These are phyloP conservation scores for Nakazawaea laoshanensis DNA, from an alignment of 805 yeast species.

Conservation along the genomic window DNA sequence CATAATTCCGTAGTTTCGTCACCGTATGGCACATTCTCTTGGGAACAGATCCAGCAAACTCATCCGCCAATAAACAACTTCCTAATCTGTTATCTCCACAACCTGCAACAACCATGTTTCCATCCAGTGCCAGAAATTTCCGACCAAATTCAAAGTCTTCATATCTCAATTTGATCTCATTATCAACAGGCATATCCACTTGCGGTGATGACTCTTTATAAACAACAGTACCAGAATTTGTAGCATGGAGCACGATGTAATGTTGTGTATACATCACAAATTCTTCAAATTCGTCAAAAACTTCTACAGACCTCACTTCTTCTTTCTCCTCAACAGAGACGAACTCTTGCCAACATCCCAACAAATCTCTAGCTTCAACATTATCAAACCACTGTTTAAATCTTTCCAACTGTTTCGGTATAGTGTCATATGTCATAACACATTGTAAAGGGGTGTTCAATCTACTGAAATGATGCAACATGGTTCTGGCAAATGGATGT, in stretches of 20 bases:
- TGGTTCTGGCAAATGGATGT: conserved; percentile 66
- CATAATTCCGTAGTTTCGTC: conserved; percentile 21
- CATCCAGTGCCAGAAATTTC: conserved; percentile 28
- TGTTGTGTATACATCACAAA: conserved; percentile 70
- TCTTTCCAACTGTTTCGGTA: conserved; percentile 38
- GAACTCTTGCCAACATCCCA: conserved; percentile 47
- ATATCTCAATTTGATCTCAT: conserved; percentile 7
- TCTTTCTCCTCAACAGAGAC: conserved; percentile 29
- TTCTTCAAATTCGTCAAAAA: conserved; percentile 82
- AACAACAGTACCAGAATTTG: conserved; percentile 22
- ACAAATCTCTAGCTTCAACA: conserved; percentile 46
- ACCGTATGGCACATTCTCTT: conserved; percentile 56
- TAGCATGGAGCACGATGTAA: conserved; percentile 60
- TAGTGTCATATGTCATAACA: conserved; percentile 46
- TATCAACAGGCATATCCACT: conserved; percentile 5
- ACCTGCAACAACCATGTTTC: conserved; percentile 27
- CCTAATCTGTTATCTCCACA: conserved; percentile 27
- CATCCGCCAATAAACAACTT: conserved; percentile 15
- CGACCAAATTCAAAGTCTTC: conserved; percentile 16
- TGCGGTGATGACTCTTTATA: background rate
- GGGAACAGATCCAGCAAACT: no score
- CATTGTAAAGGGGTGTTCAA: conserved; percentile 64
- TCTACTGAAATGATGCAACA: conserved; percentile 63
- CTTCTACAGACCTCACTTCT: conserved; percentile 43
- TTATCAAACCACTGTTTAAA: conserved; percentile 39